These are phyloP conservation scores for Nigrograna mackinnonii DNA, from an alignment of 2,329 filamentous ascomycete genomes.

Conservation along the genomic window DNA sequence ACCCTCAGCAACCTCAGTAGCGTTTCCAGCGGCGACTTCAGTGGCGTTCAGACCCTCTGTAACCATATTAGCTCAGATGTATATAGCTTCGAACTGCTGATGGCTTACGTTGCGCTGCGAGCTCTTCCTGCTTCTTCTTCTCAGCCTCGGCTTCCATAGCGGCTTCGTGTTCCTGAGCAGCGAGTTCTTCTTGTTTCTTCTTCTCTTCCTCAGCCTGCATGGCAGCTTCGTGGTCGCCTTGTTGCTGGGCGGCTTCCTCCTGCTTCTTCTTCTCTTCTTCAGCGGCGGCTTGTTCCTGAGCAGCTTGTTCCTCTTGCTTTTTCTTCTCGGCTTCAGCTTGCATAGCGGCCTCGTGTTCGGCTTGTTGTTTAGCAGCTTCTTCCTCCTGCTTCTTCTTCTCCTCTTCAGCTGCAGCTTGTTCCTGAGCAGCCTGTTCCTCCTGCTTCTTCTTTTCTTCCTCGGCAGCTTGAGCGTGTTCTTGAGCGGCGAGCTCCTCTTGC, in stretches of 20 bases:
- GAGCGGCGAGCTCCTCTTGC: not conserved
- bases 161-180: too few relatives aligned
- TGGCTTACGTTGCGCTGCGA: conserved; percentile 1
- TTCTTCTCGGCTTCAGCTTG: not conserved
- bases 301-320: not conserved
- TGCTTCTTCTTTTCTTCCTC: not conserved
- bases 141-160: too few relatives aligned
- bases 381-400: too few relatives aligned
- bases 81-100: not conserved
- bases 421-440: conserved; percentile 1
- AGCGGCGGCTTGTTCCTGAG: not conserved
- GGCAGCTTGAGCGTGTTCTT: too few relatives aligned
- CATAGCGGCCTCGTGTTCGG: not conserved
- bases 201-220: too few relatives aligned
- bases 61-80: not conserved
- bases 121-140: too few relatives aligned
- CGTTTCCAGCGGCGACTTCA: not conserved
- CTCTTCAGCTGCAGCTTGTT: too few relatives aligned
- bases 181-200: too few relatives aligned
- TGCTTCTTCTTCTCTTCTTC: not conserved
- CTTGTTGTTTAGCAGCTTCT: too few relatives aligned
- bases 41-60: not conserved
- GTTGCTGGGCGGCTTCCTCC: not conserved
- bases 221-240: too few relatives aligned
- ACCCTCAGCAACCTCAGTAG: not conserved